These are phyloP conservation scores for Akanthomyces lecanii DNA, from an alignment of 2,329 filamentous ascomycete species.

Conservation along the genomic window DNA sequence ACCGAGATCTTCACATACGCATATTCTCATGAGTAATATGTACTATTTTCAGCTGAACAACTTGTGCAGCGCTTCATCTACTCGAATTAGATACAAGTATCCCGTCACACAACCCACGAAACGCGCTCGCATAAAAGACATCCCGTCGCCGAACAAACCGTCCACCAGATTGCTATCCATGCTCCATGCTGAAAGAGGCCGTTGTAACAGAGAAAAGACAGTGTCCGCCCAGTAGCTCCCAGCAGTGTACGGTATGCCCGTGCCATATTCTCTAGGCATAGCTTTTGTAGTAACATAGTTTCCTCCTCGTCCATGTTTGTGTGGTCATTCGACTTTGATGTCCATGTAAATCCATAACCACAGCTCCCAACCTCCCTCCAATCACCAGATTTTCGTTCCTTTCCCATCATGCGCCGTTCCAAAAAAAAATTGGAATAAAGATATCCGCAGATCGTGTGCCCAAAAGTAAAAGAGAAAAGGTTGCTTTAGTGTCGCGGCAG, in stretches of 20 bases:
- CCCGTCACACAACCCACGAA: background rate
- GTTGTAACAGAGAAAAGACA: background rate
- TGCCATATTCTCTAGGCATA: background rate
- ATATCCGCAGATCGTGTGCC: conserved; percentile 11
- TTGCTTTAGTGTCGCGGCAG: background rate
- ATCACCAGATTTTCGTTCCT: conserved; percentile 2
- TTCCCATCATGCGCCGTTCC: conserved; percentile 8
- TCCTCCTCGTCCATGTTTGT: background rate
- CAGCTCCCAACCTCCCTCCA: background rate
- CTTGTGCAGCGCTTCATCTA: background rate
- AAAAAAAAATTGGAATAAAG: conserved; percentile 5
- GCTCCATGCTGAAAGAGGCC: background rate
- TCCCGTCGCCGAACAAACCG: background rate
- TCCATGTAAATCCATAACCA: background rate
- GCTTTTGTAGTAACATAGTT: background rate
- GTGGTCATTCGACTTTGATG: background rate
- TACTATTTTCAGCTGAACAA: background rate
- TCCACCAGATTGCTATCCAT: conserved; percentile 1
- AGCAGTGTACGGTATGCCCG: background rate
- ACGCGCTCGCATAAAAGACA: background rate
- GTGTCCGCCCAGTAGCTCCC: background rate
- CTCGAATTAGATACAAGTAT: conserved; percentile 3
- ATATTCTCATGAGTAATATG: background rate
- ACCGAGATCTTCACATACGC: background rate
- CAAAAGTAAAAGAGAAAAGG: conserved; percentile 5